These are phyloP conservation scores for Inonotus obliquus DNA, from an alignment of 1,284 basidiomycete genomes.

Conservation along the genomic window DNA sequence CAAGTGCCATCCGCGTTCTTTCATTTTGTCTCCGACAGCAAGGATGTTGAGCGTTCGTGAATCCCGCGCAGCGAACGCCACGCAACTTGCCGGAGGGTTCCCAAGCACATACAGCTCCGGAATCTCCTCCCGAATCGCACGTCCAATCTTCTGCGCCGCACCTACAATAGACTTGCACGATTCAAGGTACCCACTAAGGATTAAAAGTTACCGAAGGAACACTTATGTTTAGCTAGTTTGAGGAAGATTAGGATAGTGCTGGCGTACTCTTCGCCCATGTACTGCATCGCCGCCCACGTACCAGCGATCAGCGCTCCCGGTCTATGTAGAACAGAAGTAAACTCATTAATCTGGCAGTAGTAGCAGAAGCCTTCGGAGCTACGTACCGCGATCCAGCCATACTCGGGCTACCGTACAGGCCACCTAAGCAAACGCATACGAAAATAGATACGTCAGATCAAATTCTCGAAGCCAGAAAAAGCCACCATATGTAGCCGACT, in stretches of 20 bases:
- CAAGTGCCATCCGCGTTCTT: constrained; percentile 83
- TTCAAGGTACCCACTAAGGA: constrained; percentile 78
- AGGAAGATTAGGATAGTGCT: constrained; percentile 3
- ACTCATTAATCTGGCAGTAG: constrained; percentile 1
- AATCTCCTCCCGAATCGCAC: constrained; percentile 60
- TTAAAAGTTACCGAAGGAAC: not conserved
- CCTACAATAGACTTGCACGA: constrained; percentile 85
- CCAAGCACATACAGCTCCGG: constrained; percentile 85
- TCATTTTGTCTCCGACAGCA: constrained; percentile 89
- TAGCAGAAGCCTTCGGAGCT: constrained; percentile 5
- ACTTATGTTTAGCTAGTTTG: not conserved
- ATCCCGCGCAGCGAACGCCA: constrained; percentile 77
- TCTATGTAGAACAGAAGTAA: constrained; percentile 34
- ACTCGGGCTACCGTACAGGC: constrained; percentile 80
- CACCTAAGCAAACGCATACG: constrained; percentile 38
- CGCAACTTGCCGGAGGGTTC: constrained; percentile 84
- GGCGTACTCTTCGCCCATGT: constrained; percentile 78
- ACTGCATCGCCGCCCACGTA: constrained; percentile 94
- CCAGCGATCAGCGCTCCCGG: constrained; percentile 93
- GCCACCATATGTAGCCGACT: not conserved
- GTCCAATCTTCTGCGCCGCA: constrained; percentile 63
- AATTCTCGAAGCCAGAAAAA: not conserved
- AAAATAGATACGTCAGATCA: not conserved
- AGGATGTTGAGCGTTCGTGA: constrained; percentile 54
- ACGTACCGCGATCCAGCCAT: constrained; percentile 83